Base-by-base conservation (phyloP, 352 stramenopile genomes). In the Pythium rishiriense region DNA sequence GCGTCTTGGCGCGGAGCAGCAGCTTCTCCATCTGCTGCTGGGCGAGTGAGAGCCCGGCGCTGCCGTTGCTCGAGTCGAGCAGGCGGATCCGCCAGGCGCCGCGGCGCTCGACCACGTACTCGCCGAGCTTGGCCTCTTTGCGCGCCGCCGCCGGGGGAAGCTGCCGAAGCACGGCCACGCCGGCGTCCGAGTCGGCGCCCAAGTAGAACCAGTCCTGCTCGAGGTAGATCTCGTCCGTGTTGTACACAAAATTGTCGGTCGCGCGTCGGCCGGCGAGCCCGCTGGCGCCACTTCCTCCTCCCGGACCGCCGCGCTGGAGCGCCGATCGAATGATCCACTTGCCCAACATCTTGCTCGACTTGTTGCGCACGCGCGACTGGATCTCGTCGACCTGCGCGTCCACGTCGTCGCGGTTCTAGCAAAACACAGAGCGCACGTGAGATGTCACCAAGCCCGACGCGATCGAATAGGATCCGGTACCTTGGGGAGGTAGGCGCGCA, bases 171-270 rank as follows among this genome's bases (percentile, higher is more conserved):
- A 93, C 81, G 0, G 84, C 84, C n/a, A 82, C 33, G 12, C 75
- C 74, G 10, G 75, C 73, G 41, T 91, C 83, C 19, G 75, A 84
- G 58, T 91, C 84, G 0, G 85, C 83, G 21, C 77, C 81, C 9
- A 93, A 62, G 49, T 93, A 91, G 69, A 93, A 93, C 82, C 85
- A 91, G 69, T 93, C 82, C 48, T 93, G 85, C 73, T 93, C 83
- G 15, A 93, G 59, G 58, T 87, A 93, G 17, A 93, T 73, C 63
- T 93, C 85, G 54, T 91, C 83, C 57, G 85, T 85, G 71, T 91
- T 93, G 74, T 91, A 91, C 26, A 93, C 84, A 54, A 89, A 93
- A 28, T 78, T 79, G 55, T 92, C 81, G 55, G 75, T 73, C 37
- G 73, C 68, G 24, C 72, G 76, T 15, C 74, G 72, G 1, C 31